A percentile compares a stretch with the other conserved stretches of the same genome.
Conservation (phyloP, 225 moss, liverwort and hornwort genomes). For the Sphagnum tenellum region DNA sequence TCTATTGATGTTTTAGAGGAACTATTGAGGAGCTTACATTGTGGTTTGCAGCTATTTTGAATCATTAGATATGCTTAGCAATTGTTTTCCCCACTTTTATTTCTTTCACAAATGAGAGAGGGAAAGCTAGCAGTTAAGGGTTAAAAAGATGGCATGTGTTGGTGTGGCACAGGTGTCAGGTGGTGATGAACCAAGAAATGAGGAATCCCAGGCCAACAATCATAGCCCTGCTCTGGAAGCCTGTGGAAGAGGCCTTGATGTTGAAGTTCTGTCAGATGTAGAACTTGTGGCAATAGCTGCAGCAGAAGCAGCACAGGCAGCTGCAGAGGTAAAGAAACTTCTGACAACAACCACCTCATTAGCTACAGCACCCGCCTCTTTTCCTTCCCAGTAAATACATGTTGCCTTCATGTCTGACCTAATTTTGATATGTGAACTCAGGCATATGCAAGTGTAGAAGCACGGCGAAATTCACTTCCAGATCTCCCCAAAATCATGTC, state of each 20-base stretch:
- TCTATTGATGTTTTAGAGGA: no score
- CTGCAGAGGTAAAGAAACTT: conserved; percentile 31
- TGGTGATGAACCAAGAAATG: conserved; percentile 26
- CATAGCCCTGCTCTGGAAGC: conserved; percentile 11
- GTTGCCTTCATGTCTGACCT: not conserved
- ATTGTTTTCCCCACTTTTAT: no score
- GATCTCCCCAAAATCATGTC: conserved; percentile 51
- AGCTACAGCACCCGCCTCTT: not conserved
- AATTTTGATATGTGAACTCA: conserved; percentile 7
- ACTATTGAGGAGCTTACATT: no score
- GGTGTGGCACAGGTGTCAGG: conserved; percentile 10
- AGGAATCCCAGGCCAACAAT: conserved; percentile 4
- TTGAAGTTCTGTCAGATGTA: conserved; percentile 34
- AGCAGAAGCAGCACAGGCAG: conserved; percentile 54
- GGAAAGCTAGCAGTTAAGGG: no score
- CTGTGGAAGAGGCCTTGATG: conserved; percentile 16
- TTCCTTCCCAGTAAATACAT: not conserved
- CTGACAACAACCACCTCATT: no score
- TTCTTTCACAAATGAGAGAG: no score
- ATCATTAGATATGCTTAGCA: no score
- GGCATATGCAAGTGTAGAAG: conserved; percentile 49
- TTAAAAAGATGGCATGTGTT: no score
- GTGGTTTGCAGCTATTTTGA: no score
- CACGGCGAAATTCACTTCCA: conserved; percentile 38
- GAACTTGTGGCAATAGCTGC: conserved; percentile 48